phyloP scores from a whole-genome alignment of 2,329 filamentous ascomycete species.

The Parascedosporium putredinis region DNA sequence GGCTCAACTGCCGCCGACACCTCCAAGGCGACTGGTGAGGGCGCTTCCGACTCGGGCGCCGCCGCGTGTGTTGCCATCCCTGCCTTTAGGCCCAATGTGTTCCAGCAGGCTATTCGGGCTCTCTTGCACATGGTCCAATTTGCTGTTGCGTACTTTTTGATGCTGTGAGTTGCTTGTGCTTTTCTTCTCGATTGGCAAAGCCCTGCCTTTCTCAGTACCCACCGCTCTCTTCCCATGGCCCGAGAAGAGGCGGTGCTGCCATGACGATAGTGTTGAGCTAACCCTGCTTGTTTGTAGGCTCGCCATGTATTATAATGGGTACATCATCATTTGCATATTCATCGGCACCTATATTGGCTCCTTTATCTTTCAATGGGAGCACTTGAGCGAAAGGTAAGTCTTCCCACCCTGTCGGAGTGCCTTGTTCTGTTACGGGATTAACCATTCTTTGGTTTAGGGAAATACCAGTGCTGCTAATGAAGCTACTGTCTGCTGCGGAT shows the following conservation, averaged over 20 bases:
- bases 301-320: slow-evolving; percentile 58
- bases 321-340: slow-evolving; percentile 72
- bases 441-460: too few relatives aligned
- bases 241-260: too few relatives aligned
- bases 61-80: slow-evolving; percentile 14
- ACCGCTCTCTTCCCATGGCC: too few relatives aligned
- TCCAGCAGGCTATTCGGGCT: slow-evolving; percentile 58
- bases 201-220: too few relatives aligned
- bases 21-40: slow-evolving; percentile 11
- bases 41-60: slow-evolving; percentile 1
- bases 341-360: slow-evolving; percentile 64
- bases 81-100: slow-evolving; percentile 43
- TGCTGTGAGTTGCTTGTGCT: slow-evolving; percentile 39
- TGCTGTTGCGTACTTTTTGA: slow-evolving; percentile 67
- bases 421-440: too few relatives aligned
- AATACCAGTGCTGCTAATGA: slow-evolving; percentile 25
- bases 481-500: slow-evolving; percentile 31
- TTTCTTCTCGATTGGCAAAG: too few relatives aligned
- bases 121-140: slow-evolving; percentile 62
- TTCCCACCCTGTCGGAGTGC: neutral
- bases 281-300: slow-evolving; percentile 19
- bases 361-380: slow-evolving; percentile 66
- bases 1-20: slow-evolving; percentile 11
- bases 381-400: slow-evolving; percentile 23
- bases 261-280: too few relatives aligned